Base-by-base conservation (phyloP, 2,329 filamentous ascomycete genomes). In the Penicillium carneum region DNA sequence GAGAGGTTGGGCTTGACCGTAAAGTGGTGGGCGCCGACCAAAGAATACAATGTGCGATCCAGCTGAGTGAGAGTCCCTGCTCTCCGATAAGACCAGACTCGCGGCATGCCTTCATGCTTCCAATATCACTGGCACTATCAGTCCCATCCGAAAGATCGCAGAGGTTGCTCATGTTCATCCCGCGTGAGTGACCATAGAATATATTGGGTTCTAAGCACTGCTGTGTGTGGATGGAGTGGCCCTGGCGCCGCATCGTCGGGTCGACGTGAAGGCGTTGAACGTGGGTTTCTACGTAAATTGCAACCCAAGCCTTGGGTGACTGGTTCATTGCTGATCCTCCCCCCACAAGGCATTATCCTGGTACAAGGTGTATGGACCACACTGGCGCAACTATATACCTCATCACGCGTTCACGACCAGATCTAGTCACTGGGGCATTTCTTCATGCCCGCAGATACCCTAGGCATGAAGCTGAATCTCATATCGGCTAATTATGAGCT, bases 291-390 rank as follows among this genome's bases (percentile, higher is more conserved):
- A 93, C 74, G 72, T 73, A 55, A 64, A 67, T 66, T 18, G 14
- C 36, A 38, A 53, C 33, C 38, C 33, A 33, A 18, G 4, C 20
- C 16, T 36, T 4, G 26, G 23, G 23, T 42, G 39, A 38, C 42
- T 18, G 20, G 43, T 34, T 53, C 39, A 45, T 41, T 20, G 49
- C 41, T 59, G 26, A 61, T 39, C 16, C 38, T 26, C 48, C 38
- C 43, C 38, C 23, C 16, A 6, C 14, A 16, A 74, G 71, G 79
- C 83, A n/a, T 92, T 93, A 72, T 88, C 84, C 0, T 93, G 90
- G 90, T 93, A 93, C 78, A 94, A 94, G 74, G 86, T 93, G 1
- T 93, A 90, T 71, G 91, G 90, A 0, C 90, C 91, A 0, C 91
- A 93, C 67, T 93, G 1, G 84, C 90, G 0, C 84, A 89, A 64